A percentile compares a stretch with the other conserved stretches of the same genome.
These are phyloP conservation scores for Thalassiosira livingstoniorum DNA, from an alignment of 352 stramenopile genomes.

Conservation along the genomic window DNA sequence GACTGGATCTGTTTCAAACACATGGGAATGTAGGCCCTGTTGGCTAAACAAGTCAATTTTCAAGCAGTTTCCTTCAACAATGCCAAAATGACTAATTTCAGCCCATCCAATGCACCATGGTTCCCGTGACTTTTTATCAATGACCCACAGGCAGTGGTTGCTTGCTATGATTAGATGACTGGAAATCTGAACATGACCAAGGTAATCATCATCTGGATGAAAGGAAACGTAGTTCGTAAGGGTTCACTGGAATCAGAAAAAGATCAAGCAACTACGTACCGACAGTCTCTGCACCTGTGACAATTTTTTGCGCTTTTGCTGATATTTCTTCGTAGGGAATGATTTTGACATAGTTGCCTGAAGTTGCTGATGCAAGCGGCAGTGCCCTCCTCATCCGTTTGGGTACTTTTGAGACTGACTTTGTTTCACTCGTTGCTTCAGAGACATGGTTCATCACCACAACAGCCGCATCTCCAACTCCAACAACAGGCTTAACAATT, in stretches of 20 bases:
- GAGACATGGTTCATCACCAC: constrained; percentile 85
- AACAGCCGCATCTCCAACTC: constrained; percentile 79
- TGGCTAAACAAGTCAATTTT: constrained; percentile 75
- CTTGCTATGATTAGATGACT: constrained; percentile 81
- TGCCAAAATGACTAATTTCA: constrained; percentile 79
- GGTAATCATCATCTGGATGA: constrained; percentile 79
- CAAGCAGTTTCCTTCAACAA: constrained; percentile 49
- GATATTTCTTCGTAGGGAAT: constrained; percentile 75
- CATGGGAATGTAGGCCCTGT: constrained; percentile 66
- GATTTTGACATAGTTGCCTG: constrained; percentile 65
- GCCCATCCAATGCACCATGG: constrained; percentile 75
- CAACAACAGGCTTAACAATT: constrained; percentile 82
- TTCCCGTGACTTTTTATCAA: constrained; percentile 58
- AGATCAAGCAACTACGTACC: constrained; percentile 80
- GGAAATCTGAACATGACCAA: constrained; percentile 76
- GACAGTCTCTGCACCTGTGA: constrained; percentile 75
- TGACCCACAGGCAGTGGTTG: constrained; percentile 75
- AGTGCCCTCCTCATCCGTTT: constrained; percentile 77
- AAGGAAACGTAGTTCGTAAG: no score
- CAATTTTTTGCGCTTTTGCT: constrained; percentile 81
- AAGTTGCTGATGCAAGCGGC: constrained; percentile 53
- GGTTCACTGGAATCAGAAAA: constrained; percentile 72
- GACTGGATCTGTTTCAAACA: constrained; percentile 66
- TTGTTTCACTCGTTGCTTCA: constrained; percentile 71
- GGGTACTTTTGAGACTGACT: constrained; percentile 66